Conservation (phyloP, 1,139 yeast genomes). For the Geotrichum bryndzae region DNA sequence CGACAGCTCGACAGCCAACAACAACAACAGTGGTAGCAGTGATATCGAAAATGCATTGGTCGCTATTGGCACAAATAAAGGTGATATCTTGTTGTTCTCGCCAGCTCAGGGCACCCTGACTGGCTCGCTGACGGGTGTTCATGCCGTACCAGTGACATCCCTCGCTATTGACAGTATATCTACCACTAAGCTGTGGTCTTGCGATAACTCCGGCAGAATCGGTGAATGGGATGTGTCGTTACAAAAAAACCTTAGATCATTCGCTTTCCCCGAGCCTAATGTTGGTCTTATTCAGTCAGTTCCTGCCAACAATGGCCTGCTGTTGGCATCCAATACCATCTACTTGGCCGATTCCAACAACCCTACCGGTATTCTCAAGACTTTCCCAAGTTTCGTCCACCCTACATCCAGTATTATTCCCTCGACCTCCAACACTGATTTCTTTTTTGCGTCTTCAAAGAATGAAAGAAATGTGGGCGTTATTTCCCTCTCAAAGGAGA, state of each 20-base stretch:
- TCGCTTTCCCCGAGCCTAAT: slow-evolving; percentile 39
- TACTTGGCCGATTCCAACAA: slow-evolving; percentile 42
- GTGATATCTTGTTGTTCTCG: slow-evolving; percentile 59
- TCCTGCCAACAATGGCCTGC: slow-evolving; percentile 37
- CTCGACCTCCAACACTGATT: slow-evolving; percentile 17
- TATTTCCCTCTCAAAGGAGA: slow-evolving; percentile 45
- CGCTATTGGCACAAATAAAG: slow-evolving; percentile 62
- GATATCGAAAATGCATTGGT: slow-evolving; percentile 35
- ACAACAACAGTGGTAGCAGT: background rate
- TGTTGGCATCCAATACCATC: slow-evolving; percentile 62
- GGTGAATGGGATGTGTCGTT: slow-evolving; percentile 57
- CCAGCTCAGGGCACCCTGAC: slow-evolving; percentile 58
- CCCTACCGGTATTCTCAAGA: slow-evolving; percentile 20
- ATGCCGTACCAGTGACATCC: slow-evolving; percentile 49
- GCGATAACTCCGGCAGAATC: slow-evolving; percentile 57
- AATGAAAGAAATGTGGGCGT: slow-evolving; percentile 77
- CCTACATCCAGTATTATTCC: slow-evolving; percentile 22
- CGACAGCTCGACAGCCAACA: background rate
- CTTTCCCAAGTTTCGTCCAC: slow-evolving; percentile 28
- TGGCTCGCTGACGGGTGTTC: slow-evolving; percentile 47
- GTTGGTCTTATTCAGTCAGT: slow-evolving; percentile 33
- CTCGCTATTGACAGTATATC: slow-evolving; percentile 37
- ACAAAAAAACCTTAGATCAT: slow-evolving; percentile 40
- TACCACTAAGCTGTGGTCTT: slow-evolving; percentile 42
- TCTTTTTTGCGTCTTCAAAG: slow-evolving; percentile 59